Base-by-base conservation (phyloP, 139 green algal species). In the Limnomonas spitsbergensis region DNA sequence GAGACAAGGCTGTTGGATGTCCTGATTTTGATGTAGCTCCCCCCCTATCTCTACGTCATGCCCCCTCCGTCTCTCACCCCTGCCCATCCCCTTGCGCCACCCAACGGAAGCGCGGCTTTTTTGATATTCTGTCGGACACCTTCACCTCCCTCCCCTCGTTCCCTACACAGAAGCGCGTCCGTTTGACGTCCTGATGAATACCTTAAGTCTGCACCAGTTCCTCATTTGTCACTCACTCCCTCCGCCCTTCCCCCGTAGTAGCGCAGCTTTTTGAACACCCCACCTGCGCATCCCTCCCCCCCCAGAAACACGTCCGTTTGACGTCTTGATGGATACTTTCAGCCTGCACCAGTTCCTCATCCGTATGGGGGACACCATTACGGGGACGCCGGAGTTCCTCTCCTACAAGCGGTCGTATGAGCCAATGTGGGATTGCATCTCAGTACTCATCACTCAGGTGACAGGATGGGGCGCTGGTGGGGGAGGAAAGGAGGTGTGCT, bases 121-220 rank as follows among this genome's bases (percentile, higher is more conserved):
- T n/a, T n/a, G n/a, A n/a, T n/a, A n/a, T n/a, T n/a, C n/a, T n/a
- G n/a, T n/a, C n/a, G n/a, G n/a, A n/a, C n/a, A n/a, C n/a, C n/a
- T n/a, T n/a, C n/a, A n/a, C n/a, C n/a, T n/a, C n/a, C n/a, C n/a
- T n/a, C n/a, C n/a, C n/a, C n/a, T n/a, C n/a, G n/a, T n/a, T n/a
- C n/a, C n/a, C n/a, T n/a, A n/a, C n/a, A 61, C 47, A 61, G 47
- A 20, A 29, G 14, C 47, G 20, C 14, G 47, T 14, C 14, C 14
- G 9, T 92, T 88, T 76, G 84, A 90, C 66, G 36, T 82, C 31
- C 77, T 92, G n/a, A 85, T 90, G 84, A 86, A 92, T 76, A 79
- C 74, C 32, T 86, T 86, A 82, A 84, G 73, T 9, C 70, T 88
- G 53, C 88, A 92, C 70, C 77, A 89, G 70, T 82, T 92, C 66